These are phyloP conservation scores for Fusarium torreyae DNA, from an alignment of 2,329 filamentous ascomycete genomes.

Conservation along the genomic window DNA sequence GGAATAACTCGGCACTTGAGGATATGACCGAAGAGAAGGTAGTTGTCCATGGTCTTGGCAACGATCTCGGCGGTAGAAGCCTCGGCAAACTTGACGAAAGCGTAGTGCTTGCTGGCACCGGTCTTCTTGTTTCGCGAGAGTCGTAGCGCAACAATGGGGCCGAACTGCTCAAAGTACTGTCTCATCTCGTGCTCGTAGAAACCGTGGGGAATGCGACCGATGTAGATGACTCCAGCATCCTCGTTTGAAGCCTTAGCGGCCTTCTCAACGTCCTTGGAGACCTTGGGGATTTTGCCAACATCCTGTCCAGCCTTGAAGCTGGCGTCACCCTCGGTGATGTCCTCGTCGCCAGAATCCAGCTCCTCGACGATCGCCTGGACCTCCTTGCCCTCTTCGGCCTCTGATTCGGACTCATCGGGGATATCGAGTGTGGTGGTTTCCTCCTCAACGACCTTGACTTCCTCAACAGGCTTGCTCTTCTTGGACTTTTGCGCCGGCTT, in stretches of 20 bases:
- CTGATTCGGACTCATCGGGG: constrained; percentile 55
- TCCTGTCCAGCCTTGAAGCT: constrained; percentile 65
- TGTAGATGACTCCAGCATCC: constrained; percentile 85
- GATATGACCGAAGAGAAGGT: constrained; percentile 94
- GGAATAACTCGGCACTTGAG: constrained; percentile 88
- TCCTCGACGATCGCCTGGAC: constrained; percentile 61
- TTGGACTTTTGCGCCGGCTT: constrained; percentile 56
- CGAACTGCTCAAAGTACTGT: constrained; percentile 95
- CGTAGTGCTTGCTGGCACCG: constrained; percentile 92
- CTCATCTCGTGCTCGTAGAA: constrained; percentile 98
- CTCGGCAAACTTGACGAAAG: constrained; percentile 91
- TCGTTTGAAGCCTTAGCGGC: constrained; percentile 61
- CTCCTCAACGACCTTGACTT: constrained; percentile 47
- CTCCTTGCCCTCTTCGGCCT: constrained; percentile 60
- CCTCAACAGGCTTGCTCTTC: constrained; percentile 51
- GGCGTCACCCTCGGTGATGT: constrained; percentile 54
- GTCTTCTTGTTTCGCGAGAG: constrained; percentile 94
- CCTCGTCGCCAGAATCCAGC: constrained; percentile 63
- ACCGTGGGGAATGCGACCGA: constrained; percentile 90
- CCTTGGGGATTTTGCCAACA: constrained; percentile 66
- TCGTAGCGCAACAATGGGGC: constrained; percentile 81
- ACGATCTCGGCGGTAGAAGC: constrained; percentile 88
- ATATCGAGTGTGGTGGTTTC: constrained; percentile 53
- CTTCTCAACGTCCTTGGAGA: constrained; percentile 62
- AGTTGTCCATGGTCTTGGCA: constrained; percentile 97